Evolutionary conservation across 345 rosid genomes (phyloP).

Genomic region (Orychophragmus violaceus): DNA sequence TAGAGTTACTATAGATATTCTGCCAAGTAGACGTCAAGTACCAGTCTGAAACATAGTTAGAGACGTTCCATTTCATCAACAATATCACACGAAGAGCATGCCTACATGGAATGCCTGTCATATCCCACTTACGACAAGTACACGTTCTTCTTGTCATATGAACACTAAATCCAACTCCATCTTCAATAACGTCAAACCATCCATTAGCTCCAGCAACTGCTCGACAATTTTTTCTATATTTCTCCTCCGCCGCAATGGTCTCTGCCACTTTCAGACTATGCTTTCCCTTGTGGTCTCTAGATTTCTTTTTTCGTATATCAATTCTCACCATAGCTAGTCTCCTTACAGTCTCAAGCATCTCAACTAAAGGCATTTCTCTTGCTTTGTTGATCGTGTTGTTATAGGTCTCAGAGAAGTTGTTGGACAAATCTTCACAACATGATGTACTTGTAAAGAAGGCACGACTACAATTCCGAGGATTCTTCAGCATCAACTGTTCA

Average conservation of each 20-base stretch:
- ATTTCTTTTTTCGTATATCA: neutral
- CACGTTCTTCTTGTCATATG: neutral
- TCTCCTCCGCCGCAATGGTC: neutral
- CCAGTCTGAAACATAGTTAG: neutral
- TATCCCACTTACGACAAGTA: neutral
- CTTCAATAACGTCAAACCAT: neutral
- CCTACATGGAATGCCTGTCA: neutral
- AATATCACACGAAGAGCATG: neutral
- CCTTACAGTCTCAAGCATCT: neutral
- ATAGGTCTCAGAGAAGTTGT: neutral
- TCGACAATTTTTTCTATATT: neutral
- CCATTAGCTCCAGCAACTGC: neutral
- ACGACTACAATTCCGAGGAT: neutral
- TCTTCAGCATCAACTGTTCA: neutral
- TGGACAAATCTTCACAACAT: neutral
- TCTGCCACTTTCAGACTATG: neutral
- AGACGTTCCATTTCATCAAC: neutral
- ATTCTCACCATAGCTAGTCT: neutral
- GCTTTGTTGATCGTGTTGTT: neutral
- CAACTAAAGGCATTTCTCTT: neutral
- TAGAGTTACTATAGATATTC: too few relatives aligned
- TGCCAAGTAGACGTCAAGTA: too few relatives aligned
- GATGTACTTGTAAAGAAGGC: neutral
- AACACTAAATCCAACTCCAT: neutral
- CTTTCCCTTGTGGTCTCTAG: neutral